Percentiles rank a stretch among this genome's conserved stretches.
Evolutionary conservation across 345 rosid genomes (phyloP).

Genomic region (Rhizophora apiculata): DNA sequence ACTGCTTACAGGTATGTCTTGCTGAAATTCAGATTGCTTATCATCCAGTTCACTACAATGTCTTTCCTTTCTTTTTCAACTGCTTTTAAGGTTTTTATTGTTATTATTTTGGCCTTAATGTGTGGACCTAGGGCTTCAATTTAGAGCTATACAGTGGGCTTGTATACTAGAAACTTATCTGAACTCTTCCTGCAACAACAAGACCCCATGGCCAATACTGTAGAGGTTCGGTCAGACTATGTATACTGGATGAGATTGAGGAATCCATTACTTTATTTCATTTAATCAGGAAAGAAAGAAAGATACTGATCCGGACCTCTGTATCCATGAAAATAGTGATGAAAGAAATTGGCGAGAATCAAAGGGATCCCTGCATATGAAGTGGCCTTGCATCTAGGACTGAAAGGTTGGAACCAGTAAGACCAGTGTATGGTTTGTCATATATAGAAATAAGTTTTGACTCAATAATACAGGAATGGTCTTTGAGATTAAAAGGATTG

Average conservation of each 20-base stretch:
- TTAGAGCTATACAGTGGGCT: slow-evolving; percentile 1
- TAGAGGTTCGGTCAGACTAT: not conserved
- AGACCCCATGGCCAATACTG: not conserved
- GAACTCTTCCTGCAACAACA: not conserved
- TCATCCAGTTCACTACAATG: slow-evolving; percentile 32
- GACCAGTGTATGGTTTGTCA: too few species aligned
- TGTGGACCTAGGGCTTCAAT: slow-evolving; percentile 14
- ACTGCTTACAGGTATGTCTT: not conserved
- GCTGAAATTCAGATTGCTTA: slow-evolving; percentile 34
- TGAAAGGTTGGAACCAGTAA: too few species aligned
- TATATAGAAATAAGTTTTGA: too few species aligned
- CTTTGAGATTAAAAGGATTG: too few species aligned
- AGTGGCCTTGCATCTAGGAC: too few species aligned
- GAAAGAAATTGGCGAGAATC: not conserved
- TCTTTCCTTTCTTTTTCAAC: slow-evolving; percentile 20
- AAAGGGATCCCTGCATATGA: too few species aligned
- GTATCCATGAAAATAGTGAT: slow-evolving; percentile 2
- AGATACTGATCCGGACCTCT: slow-evolving; percentile 8
- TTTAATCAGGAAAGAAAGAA: not conserved
- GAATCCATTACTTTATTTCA: slow-evolving; percentile 17
- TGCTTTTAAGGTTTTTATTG: not conserved
- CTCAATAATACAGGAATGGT: too few species aligned
- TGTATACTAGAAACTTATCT: too few species aligned
- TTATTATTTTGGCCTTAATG: not conserved
- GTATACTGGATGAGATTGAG: slow-evolving; percentile 6